phyloP scores from a whole-genome alignment of 78 protist genomes.

The Polysphondylium violaceum region DNA sequence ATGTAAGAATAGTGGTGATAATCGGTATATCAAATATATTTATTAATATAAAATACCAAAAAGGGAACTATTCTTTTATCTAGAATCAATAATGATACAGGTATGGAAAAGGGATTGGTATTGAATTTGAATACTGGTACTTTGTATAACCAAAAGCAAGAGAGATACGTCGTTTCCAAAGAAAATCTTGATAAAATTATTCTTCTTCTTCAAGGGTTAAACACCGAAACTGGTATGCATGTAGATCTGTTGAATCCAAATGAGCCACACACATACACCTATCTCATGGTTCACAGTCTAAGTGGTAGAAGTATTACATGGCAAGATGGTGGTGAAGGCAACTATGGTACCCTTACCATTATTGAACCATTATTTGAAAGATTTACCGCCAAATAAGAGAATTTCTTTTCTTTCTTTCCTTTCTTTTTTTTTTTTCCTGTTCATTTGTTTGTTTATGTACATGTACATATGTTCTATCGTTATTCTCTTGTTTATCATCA shows the following conservation, averaged over 20 bases:
- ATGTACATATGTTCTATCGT: not conserved
- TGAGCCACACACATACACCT: not conserved
- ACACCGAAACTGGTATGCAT: not conserved
- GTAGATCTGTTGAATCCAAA: not conserved
- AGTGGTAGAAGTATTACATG: not conserved
- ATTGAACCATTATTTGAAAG: not conserved
- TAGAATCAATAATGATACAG: no score
- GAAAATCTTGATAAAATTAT: not conserved
- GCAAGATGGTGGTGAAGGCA: constrained; percentile 28
- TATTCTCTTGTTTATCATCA: no score
- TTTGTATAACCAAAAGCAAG: not conserved
- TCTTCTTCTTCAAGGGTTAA: not conserved
- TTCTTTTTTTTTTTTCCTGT: no score
- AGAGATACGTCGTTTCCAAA: not conserved
- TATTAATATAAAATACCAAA: no score
- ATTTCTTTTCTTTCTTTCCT: no score
- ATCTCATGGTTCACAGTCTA: constrained; percentile 16
- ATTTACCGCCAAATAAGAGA: not conserved
- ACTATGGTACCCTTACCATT: not conserved
- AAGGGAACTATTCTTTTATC: no score
- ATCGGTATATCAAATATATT: no score
- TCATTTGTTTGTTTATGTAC: not conserved
- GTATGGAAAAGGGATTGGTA: not conserved
- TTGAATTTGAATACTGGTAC: constrained; percentile 36
- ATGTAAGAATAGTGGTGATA: no score